Base-by-base conservation (phyloP, 805 yeast genomes). In the Teunomyces barrocoloradensis region DNA sequence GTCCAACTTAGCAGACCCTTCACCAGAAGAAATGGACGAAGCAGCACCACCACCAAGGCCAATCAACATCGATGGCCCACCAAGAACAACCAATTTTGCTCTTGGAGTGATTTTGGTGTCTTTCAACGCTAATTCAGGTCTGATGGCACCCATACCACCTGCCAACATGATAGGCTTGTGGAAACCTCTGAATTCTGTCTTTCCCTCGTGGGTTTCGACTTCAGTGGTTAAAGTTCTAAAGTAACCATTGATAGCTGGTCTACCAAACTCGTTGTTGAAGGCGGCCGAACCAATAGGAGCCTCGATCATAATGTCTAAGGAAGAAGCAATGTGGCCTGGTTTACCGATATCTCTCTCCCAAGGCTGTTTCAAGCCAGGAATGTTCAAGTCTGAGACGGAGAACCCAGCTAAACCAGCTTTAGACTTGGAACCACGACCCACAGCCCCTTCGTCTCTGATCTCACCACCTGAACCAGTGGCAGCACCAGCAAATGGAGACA, bases 21-120 rank as follows among this genome's bases (percentile, higher is more conserved):
- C 97, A 59, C 97, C 97, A 20, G 96, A 87, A n/a, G 96, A 82
- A 43, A 91, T 82, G 11, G 96, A 88, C 2, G 99, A 94, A 5
- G 99, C 99, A 36, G 99, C 99, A 72, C 99, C 99, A 61, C 99
- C 99, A 64, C 99, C 99, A 49, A 94, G 79, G 61, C 99, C 99
- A 69, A 94, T 94, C 59, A 94, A 80, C 98, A 94, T 92, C 17
- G 89, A 88, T 59, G 91, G 96, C 50, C 99, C 99, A 65, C 99
- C 99, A 42, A 94, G 80, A 27, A 94, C 99, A 61, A 94, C 88
- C 53, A 94, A 78, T 46, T 85, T 82, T 13, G 97, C 82, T 23
- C 97, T 97, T 25, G 98, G 95, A 2, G 96, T 88, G 57, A 94
- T 89, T 50, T 81, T 85, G 49, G 82, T 81, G 66, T 89, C 86